phyloP scores from a whole-genome alignment of 2,329 filamentous ascomycete species.

The Apiospora aurea region DNA sequence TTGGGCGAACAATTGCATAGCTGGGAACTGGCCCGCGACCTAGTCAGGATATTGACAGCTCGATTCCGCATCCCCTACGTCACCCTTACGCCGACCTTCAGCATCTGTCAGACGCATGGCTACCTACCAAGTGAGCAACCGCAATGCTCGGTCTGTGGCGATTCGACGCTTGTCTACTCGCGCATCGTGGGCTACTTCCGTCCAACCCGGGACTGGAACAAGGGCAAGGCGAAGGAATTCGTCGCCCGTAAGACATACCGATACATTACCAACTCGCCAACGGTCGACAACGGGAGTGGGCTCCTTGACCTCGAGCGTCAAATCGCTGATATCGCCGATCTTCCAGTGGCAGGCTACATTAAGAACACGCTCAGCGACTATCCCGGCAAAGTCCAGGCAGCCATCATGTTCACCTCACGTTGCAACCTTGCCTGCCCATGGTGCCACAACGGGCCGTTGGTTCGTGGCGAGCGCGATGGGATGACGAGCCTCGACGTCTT shows the following conservation, averaged over 20 bases:
- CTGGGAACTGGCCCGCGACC: not conserved
- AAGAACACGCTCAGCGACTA: conserved; percentile 10
- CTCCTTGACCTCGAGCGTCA: not conserved
- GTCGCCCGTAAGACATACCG: conserved; percentile 5
- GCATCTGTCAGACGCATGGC: conserved; percentile 8
- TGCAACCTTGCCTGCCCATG: not conserved
- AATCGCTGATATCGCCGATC: conserved; percentile 1
- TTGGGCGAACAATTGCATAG: not conserved
- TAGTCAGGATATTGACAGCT: conserved; percentile 10
- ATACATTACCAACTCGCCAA: conserved; percentile 4
- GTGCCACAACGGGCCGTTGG: conserved; percentile 1
- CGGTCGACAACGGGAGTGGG: not conserved
- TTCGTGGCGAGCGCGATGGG: conserved; percentile 1
- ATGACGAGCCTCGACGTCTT: conserved; percentile 6
- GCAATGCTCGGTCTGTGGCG: not conserved
- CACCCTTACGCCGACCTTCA: conserved; percentile 14
- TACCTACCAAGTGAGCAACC: not conserved
- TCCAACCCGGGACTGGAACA: conserved; percentile 9
- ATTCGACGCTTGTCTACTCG: not conserved
- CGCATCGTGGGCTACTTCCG: conserved; percentile 11
- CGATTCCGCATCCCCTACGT: not conserved
- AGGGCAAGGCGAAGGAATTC: conserved; percentile 10
- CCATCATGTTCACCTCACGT: not conserved
- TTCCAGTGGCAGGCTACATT: conserved; percentile 5
- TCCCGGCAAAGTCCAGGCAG: not conserved